These are phyloP conservation scores for Linnemannia schmuckeri DNA, from an alignment of 192 early-diverging fungal genomes.

Conservation along the genomic window DNA sequence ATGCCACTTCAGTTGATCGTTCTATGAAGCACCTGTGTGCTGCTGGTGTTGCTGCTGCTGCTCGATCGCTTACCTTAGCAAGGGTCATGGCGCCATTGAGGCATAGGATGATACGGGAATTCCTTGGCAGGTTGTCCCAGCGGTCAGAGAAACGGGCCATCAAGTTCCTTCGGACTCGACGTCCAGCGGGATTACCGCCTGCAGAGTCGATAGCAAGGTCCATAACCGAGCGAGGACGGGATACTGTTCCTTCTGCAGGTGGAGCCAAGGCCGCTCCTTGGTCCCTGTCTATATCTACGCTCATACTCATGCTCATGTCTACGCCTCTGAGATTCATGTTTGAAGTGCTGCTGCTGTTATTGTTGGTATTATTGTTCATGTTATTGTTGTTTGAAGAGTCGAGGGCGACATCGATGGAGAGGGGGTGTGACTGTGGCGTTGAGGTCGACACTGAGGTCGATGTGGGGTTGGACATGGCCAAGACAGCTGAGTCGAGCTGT, in stretches of 20 bases:
- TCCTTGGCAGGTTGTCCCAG: constrained; percentile 57
- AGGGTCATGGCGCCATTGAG: constrained; percentile 40
- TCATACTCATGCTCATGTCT: neutral
- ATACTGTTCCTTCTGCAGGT: neutral
- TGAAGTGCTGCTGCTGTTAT: neutral
- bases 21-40: neutral
- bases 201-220: constrained; percentile 38
- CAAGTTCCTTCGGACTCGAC: constrained; percentile 57
- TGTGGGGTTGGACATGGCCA: constrained; percentile 1
- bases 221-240: constrained; percentile 37
- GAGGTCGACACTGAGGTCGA: neutral
- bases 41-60: neutral
- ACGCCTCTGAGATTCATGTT: neutral
- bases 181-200: constrained; percentile 43
- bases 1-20: neutral
- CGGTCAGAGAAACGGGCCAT: constrained; percentile 44
- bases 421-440: neutral
- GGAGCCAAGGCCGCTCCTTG: neutral
- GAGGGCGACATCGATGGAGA: neutral
- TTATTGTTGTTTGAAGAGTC: neutral
- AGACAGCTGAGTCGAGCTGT: neutral
- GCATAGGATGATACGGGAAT: constrained; percentile 56
- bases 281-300: neutral
- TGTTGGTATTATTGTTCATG: neutral
- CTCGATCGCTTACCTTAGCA: constrained; percentile 42